Evolutionary conservation across 768 basidiomycete genomes (phyloP).

Genomic region (Kwoniella mangroviensis): DNA sequence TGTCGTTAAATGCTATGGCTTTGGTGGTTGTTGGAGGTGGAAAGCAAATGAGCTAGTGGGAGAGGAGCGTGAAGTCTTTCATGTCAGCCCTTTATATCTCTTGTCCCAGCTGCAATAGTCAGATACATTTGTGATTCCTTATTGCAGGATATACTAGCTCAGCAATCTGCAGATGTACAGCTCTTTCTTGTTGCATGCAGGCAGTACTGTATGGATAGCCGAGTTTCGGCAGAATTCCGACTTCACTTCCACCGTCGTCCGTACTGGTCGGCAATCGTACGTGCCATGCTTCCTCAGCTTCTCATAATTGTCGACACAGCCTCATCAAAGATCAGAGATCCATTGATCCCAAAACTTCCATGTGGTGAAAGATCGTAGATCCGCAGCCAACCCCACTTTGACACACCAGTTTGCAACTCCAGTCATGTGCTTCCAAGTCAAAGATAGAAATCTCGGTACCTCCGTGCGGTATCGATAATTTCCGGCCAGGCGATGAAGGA

Average conservation of each 20-base stretch:
- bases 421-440: neutral
- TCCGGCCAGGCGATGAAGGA: neutral
- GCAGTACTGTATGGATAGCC: neutral
- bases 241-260: neutral
- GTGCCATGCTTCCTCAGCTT: neutral
- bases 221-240: conserved; percentile 1
- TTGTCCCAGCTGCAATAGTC: too few species aligned
- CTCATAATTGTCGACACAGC: neutral
- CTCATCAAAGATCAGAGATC: neutral
- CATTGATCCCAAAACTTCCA: neutral
- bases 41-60: neutral
- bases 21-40: neutral
- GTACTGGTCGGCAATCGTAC: neutral
- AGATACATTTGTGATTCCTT: too few species aligned
- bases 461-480: neutral
- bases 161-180: neutral
- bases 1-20: neutral
- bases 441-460: conserved; percentile 4
- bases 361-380: neutral
- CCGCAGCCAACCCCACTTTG: neutral
- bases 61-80: too few species aligned
- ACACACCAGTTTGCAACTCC: neutral
- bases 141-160: neutral
- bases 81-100: too few species aligned
- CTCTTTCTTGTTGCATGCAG: too few species aligned